Evolutionary conservation across 176 grass and related monocot species (phyloP).

Genomic region (Elymus sibiricus): DNA sequence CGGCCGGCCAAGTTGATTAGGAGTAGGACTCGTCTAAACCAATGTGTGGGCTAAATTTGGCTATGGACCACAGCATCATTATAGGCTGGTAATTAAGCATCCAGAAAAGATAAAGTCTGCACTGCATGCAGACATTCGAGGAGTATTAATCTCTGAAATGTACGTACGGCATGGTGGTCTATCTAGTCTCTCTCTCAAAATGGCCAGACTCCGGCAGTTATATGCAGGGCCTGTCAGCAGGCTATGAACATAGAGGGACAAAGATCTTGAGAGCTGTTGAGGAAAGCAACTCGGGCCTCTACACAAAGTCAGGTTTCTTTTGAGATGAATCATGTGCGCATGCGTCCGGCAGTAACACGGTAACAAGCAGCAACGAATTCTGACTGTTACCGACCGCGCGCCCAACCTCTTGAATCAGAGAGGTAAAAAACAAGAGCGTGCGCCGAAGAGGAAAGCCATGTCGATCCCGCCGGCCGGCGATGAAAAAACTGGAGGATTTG

Average conservation of each 20-base stretch:
- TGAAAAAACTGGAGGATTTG: neutral
- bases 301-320: no score
- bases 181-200: conserved; percentile 29
- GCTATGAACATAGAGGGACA: conserved; percentile 39
- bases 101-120: conserved; percentile 13
- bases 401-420: neutral
- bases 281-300: conserved; percentile 28
- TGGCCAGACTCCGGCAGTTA: neutral
- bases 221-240: conserved; percentile 24
- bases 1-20: neutral
- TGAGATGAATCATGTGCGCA: neutral
- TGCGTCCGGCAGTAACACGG: neutral
- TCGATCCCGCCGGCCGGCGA: neutral
- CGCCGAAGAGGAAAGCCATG: no score
- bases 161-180: neutral
- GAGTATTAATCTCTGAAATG: conserved; percentile 11
- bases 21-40: conserved; percentile 13
- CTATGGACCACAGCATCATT: conserved; percentile 29
- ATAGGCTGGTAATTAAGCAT: conserved; percentile 24
- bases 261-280: conserved; percentile 33
- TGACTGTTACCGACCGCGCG: neutral
- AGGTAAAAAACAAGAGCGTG: no score
- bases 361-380: neutral
- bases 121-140: neutral
- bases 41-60: neutral